Evolutionary conservation across 2,329 filamentous ascomycete genomes (phyloP).

Genomic region (Periconia macrospinosa): DNA sequence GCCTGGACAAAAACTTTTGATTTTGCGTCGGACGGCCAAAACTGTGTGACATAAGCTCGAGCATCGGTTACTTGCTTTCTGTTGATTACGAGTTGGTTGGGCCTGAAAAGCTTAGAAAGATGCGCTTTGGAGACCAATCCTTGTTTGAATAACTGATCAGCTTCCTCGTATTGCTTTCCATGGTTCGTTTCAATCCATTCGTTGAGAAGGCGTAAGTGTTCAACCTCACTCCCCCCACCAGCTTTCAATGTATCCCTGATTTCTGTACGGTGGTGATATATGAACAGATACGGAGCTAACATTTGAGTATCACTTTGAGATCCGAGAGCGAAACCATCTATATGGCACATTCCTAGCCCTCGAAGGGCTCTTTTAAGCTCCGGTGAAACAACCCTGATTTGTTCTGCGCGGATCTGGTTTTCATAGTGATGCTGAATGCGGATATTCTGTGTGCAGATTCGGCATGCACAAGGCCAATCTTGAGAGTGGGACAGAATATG

Average conservation of each 20-base stretch:
- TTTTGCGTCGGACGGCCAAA: background rate
- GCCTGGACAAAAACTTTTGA: background rate
- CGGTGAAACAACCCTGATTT: background rate
- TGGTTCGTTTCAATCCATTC: constrained; percentile 4
- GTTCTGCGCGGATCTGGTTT: background rate
- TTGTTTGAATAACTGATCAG: constrained; percentile 2
- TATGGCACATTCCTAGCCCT: background rate
- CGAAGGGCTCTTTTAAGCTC: background rate
- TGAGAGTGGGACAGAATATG: background rate
- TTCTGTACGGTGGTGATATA: constrained; percentile 3
- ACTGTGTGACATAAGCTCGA: background rate
- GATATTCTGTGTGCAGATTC: background rate
- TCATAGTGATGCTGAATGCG: background rate
- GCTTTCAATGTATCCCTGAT: background rate
- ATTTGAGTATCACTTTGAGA: constrained; percentile 1
- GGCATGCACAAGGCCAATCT: background rate
- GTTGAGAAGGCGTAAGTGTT: background rate
- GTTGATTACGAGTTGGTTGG: background rate
- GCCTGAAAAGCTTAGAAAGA: background rate
- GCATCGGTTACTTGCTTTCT: background rate
- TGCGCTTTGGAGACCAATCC: background rate
- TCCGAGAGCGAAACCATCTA: background rate
- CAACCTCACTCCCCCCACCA: background rate
- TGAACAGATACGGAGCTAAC: constrained; percentile 6
- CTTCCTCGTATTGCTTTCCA: background rate